Evolutionary conservation across 1,284 basidiomycete genomes (phyloP).

Genomic region (Ustilago sp.): DNA sequence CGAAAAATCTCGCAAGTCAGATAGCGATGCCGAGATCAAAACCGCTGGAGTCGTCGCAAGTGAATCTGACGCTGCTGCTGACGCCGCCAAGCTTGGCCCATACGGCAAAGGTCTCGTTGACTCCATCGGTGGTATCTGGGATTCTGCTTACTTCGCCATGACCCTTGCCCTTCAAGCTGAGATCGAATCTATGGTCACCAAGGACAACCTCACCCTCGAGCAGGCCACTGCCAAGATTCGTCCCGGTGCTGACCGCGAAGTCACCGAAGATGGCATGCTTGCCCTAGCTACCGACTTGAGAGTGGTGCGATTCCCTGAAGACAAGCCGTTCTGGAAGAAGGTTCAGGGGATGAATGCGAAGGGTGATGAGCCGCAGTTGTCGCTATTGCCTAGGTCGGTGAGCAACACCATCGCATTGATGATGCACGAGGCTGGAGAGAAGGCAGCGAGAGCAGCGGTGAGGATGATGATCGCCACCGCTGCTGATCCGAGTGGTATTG

Average conservation of each 20-base stretch:
- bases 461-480: conserved; percentile 47
- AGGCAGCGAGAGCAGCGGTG: conserved; percentile 41
- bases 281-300: conserved; percentile 54
- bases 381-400: conserved; percentile 31
- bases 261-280: conserved; percentile 36
- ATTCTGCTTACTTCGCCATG: conserved; percentile 68
- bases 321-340: conserved; percentile 55
- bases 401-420: conserved; percentile 37
- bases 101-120: conserved; percentile 70
- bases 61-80: conserved; percentile 4
- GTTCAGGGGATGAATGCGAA: conserved; percentile 52
- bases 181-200: conserved; percentile 38
- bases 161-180: conserved; percentile 47
- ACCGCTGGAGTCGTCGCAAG: conserved; percentile 16
- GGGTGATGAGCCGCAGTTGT: conserved; percentile 52
- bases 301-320: conserved; percentile 58
- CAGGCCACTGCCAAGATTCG: conserved; percentile 47
- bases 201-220: conserved; percentile 52
- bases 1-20: conserved; percentile 33
- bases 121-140: conserved; percentile 70
- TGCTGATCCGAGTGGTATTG: conserved; percentile 46
- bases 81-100: conserved; percentile 40
- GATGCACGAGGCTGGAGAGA: conserved; percentile 43
- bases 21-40: conserved; percentile 25
- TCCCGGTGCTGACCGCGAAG: conserved; percentile 36